Percentiles rank a stretch among this genome's conserved stretches.
Conservation (phyloP, 2,329 filamentous ascomycete genomes). For the Septoria petroselini region DNA sequence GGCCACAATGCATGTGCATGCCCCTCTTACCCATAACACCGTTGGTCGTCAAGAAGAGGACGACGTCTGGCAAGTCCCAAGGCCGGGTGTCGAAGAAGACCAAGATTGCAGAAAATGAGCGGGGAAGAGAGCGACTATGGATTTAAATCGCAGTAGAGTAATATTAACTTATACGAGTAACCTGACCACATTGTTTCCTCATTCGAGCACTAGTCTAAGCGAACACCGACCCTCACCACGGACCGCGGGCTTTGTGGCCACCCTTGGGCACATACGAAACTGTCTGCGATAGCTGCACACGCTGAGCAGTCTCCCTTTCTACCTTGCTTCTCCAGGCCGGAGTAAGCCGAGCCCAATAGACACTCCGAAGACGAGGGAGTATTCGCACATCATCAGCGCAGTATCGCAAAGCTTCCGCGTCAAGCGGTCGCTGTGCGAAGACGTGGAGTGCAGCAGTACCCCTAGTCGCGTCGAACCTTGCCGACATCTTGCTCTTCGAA, state of each 20-base stretch:
- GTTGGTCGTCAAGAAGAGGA: no score
- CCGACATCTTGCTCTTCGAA: constrained; percentile 40
- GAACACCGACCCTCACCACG: background rate
- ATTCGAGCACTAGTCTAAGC: background rate
- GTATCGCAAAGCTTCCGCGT: constrained; percentile 43
- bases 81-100: no score
- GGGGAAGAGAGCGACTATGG: no score
- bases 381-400: constrained; percentile 47
- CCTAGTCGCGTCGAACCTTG: constrained; percentile 42
- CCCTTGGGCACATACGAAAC: background rate
- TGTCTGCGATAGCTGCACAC: background rate
- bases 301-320: constrained; percentile 1
- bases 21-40: no score
- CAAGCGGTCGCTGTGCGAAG: constrained; percentile 49
- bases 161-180: no score
- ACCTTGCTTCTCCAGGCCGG: constrained; percentile 18
- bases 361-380: constrained; percentile 38
- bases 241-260: background rate
- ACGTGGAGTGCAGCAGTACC: constrained; percentile 47
- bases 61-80: no score
- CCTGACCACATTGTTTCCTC: background rate
- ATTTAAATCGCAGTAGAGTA: no score
- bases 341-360: constrained; percentile 32
- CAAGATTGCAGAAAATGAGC: no score
- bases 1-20: no score